These are phyloP conservation scores for Boletales sp. DNA, from an alignment of 768 basidiomycete species.

Conservation along the genomic window DNA sequence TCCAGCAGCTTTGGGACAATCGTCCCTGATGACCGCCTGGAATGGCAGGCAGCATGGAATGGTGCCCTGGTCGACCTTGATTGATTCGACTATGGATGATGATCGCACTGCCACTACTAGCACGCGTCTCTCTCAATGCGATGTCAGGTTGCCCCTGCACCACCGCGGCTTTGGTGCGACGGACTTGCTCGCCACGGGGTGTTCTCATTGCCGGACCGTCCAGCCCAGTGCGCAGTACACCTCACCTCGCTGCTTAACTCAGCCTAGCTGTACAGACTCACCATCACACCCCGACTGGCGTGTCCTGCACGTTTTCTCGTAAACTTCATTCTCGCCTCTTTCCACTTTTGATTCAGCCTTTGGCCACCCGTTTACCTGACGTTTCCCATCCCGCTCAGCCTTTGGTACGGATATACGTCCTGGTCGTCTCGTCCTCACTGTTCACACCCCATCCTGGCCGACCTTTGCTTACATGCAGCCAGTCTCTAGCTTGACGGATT, in stretches of 20 bases:
- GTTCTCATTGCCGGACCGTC: slow-evolving; percentile 2
- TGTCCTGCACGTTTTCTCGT: slow-evolving; percentile 33
- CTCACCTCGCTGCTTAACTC: slow-evolving; percentile 7
- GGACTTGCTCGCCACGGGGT: background rate
- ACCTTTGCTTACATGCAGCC: slow-evolving; percentile 29
- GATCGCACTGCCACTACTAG: slow-evolving; percentile 19
- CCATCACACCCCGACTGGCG: slow-evolving; percentile 20
- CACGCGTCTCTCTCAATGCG: slow-evolving; percentile 20
- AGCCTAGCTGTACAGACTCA: slow-evolving; percentile 6
- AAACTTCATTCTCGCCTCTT: slow-evolving; percentile 24
- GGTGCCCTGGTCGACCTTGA: background rate
- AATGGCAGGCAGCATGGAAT: no score
- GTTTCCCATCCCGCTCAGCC: slow-evolving; percentile 31
- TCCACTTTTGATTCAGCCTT: slow-evolving; percentile 25
- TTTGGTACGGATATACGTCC: slow-evolving; percentile 25
- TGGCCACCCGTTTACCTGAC: slow-evolving; percentile 38
- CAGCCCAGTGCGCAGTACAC: slow-evolving; percentile 9
- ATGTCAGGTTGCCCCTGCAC: slow-evolving; percentile 24
- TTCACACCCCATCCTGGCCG: slow-evolving; percentile 23
- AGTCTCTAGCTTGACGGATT: slow-evolving; percentile 35
- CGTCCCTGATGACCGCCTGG: no score
- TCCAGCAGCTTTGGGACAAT: no score
- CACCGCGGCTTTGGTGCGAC: slow-evolving; percentile 13
- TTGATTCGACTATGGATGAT: slow-evolving; percentile 2
- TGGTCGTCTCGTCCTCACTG: slow-evolving; percentile 16